Percentiles rank a stretch among this genome's conserved stretches.
Evolutionary conservation across 805 yeast genomes (phyloP).

Genomic region (Ogataea allantospora): DNA sequence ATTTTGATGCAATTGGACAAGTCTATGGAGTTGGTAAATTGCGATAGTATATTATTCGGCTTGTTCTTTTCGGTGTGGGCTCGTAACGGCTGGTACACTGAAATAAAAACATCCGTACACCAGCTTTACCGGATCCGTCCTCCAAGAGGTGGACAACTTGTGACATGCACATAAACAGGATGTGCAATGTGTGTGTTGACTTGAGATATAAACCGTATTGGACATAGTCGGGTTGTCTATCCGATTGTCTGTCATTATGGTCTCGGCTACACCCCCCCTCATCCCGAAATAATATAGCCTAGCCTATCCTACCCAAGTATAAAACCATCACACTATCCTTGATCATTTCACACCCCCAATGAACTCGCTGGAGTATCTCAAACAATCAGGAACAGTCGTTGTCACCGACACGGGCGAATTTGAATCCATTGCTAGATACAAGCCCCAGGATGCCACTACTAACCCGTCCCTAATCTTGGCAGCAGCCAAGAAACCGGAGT

Average conservation of each 20-base stretch:
- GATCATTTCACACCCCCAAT: neutral
- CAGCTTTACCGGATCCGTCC: too few species aligned
- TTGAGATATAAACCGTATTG: too few species aligned
- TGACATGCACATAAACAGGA: too few species aligned
- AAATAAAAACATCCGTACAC: too few species aligned
- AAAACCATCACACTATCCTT: neutral
- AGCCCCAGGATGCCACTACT: conserved; percentile 99
- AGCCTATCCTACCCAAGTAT: neutral
- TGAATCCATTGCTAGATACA: conserved; percentile 93
- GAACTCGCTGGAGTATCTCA: conserved; percentile 85
- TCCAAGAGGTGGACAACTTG: too few species aligned
- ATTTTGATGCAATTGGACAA: conserved; percentile 8
- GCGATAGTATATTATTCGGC: conserved; percentile 3
- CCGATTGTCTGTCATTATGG: too few species aligned
- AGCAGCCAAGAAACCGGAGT: conserved; percentile 87
- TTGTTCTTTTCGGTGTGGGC: conserved; percentile 9
- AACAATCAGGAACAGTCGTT: conserved; percentile 90
- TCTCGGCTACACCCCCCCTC: neutral
- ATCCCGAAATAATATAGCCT: conserved; percentile 5
- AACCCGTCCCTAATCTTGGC: conserved; percentile 97
- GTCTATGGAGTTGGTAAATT: neutral
- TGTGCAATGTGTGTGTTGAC: too few species aligned
- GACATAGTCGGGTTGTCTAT: too few species aligned
- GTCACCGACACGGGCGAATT: conserved; percentile 99
- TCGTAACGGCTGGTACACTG: conserved; percentile 3